A percentile compares a stretch with the other conserved stretches of the same genome.
Evolutionary conservation across 352 stramenopile genomes (phyloP).

Genomic region (Globisporangium canariense): DNA sequence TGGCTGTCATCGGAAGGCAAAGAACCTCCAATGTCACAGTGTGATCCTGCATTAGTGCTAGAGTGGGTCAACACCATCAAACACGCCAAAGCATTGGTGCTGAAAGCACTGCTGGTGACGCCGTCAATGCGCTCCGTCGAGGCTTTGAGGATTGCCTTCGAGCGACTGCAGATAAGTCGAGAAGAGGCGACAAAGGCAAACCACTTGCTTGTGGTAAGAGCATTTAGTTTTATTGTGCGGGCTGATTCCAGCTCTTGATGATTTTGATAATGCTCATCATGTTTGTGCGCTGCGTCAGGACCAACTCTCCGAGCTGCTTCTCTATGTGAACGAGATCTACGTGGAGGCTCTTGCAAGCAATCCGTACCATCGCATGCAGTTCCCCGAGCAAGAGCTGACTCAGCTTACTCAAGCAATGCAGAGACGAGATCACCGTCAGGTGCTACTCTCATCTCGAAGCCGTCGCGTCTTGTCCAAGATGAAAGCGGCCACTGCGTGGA

Average conservation of each 20-base stretch:
- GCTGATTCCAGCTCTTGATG: not conserved
- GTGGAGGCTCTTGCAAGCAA: conserved; percentile 45
- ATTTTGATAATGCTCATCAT: not conserved
- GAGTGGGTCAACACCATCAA: conserved; percentile 33
- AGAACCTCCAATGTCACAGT: conserved; percentile 14
- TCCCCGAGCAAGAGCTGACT: conserved; percentile 20
- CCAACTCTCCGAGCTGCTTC: conserved; percentile 35
- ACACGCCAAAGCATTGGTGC: conserved; percentile 19
- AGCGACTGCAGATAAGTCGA: conserved; percentile 22
- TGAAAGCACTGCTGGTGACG: conserved; percentile 25
- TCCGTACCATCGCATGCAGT: conserved; percentile 28
- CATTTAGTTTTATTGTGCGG: not conserved
- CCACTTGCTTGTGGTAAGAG: conserved; percentile 31
- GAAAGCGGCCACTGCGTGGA: conserved; percentile 16
- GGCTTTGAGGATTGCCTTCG: conserved; percentile 21
- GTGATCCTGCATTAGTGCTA: conserved; percentile 16
- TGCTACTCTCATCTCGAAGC: conserved; percentile 29
- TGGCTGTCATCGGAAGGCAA: conserved; percentile 25
- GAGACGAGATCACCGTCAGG: conserved; percentile 29
- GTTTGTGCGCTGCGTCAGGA: conserved; percentile 15
- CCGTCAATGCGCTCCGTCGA: conserved; percentile 31
- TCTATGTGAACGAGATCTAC: conserved; percentile 37
- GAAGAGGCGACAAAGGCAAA: conserved; percentile 23
- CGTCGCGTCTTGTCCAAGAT: conserved; percentile 43
- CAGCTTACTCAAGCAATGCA: conserved; percentile 26